phyloP scores from a whole-genome alignment of 148 eudicot species.

The Vaccinium myrtillus region DNA sequence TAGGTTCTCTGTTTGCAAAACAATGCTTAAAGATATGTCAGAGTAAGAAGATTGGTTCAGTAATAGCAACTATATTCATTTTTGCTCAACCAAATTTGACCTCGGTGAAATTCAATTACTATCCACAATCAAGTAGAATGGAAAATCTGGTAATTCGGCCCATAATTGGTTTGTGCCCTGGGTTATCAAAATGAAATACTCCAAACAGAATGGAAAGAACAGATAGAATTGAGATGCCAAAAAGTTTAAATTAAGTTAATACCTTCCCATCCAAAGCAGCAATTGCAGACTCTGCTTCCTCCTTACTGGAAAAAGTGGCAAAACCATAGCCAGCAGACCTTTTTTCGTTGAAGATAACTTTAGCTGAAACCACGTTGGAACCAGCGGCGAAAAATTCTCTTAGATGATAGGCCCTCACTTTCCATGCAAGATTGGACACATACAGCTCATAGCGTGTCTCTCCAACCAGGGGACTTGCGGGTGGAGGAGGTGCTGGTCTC shows the following conservation, averaged over 20 bases:
- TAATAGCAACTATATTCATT: background rate
- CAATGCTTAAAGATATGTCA: too few species aligned
- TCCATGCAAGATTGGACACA: constrained; percentile 90
- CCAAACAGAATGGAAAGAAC: background rate
- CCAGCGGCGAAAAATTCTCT: constrained; percentile 63
- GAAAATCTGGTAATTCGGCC: background rate
- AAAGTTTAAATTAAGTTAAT: constrained; percentile 5
- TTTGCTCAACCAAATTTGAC: background rate
- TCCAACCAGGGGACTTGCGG: constrained; percentile 32
- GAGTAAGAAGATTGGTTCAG: too few species aligned
- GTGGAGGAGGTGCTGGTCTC: constrained; percentile 53
- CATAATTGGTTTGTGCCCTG: background rate
- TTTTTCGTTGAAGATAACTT: constrained; percentile 72
- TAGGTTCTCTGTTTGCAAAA: too few species aligned
- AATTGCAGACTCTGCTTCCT: constrained; percentile 82
- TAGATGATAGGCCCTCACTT: constrained; percentile 71
- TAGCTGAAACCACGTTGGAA: constrained; percentile 60
- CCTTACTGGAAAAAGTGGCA: constrained; percentile 74
- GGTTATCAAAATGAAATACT: background rate
- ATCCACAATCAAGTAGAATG: background rate
- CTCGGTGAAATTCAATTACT: background rate
- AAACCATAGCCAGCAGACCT: constrained; percentile 93
- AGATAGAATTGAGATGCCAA: background rate
- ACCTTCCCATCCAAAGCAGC: constrained; percentile 78
- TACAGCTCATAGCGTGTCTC: constrained; percentile 71